Conservation (phyloP, 139 green algal genomes). For the Tetraselmis striata region DNA sequence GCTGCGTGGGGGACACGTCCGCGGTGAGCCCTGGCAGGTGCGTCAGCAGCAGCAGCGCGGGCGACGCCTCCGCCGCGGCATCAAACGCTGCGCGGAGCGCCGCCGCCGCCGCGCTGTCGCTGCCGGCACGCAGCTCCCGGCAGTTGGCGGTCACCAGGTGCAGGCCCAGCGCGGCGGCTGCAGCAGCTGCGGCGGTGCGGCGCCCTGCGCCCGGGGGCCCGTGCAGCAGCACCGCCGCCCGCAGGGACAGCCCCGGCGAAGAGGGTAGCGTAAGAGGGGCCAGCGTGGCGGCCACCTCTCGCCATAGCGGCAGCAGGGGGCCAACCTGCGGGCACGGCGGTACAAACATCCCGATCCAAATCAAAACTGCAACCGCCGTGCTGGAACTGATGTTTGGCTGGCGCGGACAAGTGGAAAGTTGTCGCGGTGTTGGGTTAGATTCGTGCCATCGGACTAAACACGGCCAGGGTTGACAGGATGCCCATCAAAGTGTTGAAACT, state of each 20-base stretch:
- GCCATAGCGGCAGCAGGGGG: constrained; percentile 30
- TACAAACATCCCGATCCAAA: too few species aligned
- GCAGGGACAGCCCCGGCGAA: constrained; percentile 26
- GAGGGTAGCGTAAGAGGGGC: constrained; percentile 38
- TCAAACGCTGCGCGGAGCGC: constrained; percentile 41
- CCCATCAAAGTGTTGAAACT: too few species aligned
- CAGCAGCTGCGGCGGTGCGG: constrained; percentile 42
- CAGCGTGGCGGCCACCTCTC: constrained; percentile 26
- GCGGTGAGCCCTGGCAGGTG: constrained; percentile 20
- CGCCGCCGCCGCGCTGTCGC: constrained; percentile 33
- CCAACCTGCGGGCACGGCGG: constrained; percentile 17
- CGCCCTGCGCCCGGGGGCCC: constrained; percentile 53
- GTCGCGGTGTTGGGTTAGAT: too few species aligned
- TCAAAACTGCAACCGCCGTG: too few species aligned
- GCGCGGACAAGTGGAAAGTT: too few species aligned
- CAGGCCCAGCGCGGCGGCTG: constrained; percentile 62
- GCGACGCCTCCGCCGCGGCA: constrained; percentile 42
- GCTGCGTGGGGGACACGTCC: background rate
- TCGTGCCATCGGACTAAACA: background rate
- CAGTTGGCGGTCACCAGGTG: constrained; percentile 54
- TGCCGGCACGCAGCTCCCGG: background rate
- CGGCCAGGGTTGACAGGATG: too few species aligned
- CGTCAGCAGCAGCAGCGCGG: constrained; percentile 48
- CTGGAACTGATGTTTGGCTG: too few species aligned
- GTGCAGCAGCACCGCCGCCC: constrained; percentile 47